phyloP scores from a whole-genome alignment of 140 eudicot genomes.

The Oenanthe javanica region DNA sequence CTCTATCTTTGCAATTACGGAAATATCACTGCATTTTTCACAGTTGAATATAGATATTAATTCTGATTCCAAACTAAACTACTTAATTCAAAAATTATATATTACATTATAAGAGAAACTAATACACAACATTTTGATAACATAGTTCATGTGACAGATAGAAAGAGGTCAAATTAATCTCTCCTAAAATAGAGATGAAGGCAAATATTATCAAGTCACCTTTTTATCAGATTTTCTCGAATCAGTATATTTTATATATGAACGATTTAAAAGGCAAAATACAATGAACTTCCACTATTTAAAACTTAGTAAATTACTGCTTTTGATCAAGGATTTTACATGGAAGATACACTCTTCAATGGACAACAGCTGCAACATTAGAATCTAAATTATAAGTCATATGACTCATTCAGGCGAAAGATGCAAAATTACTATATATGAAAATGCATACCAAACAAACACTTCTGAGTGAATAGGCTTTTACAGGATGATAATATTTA shows the following conservation, averaged over 20 bases:
- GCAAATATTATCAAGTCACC: no score
- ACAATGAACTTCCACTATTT: neutral
- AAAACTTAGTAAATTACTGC: neutral
- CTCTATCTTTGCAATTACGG: constrained; percentile 91
- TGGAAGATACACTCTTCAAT: neutral
- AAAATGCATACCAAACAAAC: neutral
- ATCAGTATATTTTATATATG: no score
- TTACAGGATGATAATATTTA: neutral
- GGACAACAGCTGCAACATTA: neutral
- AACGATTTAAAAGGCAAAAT: neutral
- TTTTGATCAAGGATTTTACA: neutral
- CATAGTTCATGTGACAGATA: no score
- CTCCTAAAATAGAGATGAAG: no score
- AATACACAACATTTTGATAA: no score
- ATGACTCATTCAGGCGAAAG: neutral
- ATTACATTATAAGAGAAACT: no score
- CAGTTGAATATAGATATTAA: neutral
- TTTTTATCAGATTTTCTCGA: no score
- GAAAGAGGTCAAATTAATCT: no score
- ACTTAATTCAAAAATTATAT: no score
- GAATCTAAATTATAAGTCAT: neutral
- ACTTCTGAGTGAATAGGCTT: neutral
- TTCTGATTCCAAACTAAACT: neutral
- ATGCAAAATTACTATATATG: neutral
- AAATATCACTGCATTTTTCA: constrained; percentile 52